Evolutionary conservation across 345 rosid genomes (phyloP), one percentile per base, ranked within the genome.

Genomic region (Euphorbia tirucalli): DNA sequence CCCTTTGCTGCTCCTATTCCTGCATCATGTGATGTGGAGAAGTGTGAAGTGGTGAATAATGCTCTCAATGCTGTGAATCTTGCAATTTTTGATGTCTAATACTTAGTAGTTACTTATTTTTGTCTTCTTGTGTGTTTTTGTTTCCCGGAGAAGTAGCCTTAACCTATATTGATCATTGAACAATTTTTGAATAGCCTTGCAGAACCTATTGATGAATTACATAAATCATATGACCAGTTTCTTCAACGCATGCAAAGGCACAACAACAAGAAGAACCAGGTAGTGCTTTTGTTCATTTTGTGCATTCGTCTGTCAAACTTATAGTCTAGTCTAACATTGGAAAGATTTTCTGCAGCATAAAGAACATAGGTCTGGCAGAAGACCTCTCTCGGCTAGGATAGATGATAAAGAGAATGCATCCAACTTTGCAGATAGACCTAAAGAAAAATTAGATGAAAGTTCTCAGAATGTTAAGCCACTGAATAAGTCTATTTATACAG

Each of bases 161-260:
- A 16, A 62, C 66, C 70, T 61, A 25, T 70, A 21, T 74, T 66
- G 24, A 49, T 52, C 43, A 24, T 66, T 64, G 52, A 46, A 75
- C 55, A 66, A 69, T 50, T 35, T 19, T 39, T 74, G 48, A 56
- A 66, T 82, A 92, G 99, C 78, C 91, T 89, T 73, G 97, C 97
- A 16, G 97, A 95, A 79, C 97, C 97, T 3, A 65, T 82, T 63
- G 90, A 85, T 72, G 97, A 94, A 81, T 76, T 95, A 81, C 88
- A 89, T 85, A 90, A 87, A 78, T 87, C 99, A 18, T 90, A 89
- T 58, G 85, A 87, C 71, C 92, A 86, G 73, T 95, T 95, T 85
- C 91, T 92, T 65, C 76, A 67, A 73, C 92, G 97, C 27, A 74
- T 87, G 85, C 87, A 87, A 74, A 89, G 87, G 69, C 89, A 86